Conservation (phyloP, 2,329 filamentous ascomycete genomes). For the Botrytis aclada region DNA sequence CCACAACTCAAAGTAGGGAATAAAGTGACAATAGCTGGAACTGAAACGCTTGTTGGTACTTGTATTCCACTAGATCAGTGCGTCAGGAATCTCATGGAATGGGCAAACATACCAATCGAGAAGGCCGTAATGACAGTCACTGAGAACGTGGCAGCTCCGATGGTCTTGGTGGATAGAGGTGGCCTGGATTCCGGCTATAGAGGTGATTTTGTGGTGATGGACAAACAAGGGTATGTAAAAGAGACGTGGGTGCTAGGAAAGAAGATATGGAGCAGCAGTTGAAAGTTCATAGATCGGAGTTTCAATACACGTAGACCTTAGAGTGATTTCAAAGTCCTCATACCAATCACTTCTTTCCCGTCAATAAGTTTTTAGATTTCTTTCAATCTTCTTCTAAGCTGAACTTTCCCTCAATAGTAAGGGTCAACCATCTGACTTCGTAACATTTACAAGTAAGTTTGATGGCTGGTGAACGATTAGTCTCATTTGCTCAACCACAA, state of each 20-base stretch:
- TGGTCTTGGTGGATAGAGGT: constrained; percentile 30
- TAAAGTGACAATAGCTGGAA: constrained; percentile 49
- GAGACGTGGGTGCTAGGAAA: constrained; percentile 34
- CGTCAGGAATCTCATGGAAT: constrained; percentile 42
- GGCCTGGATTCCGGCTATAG: constrained; percentile 29
- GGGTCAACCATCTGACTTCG: not conserved
- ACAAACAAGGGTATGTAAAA: constrained; percentile 25
- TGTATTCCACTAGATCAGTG: constrained; percentile 51
- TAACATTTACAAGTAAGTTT: not conserved
- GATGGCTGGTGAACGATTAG: not conserved
- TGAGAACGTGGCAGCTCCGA: constrained; percentile 33
- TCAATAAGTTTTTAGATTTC: not conserved
- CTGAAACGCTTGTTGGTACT: constrained; percentile 52
- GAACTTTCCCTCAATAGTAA: not conserved
- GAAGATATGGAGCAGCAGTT: constrained; percentile 19
- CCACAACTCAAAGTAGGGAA: constrained; percentile 49
- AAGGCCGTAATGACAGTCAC: constrained; percentile 35
- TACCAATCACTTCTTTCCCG: not conserved
- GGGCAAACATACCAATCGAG: constrained; percentile 30
- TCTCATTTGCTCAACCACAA: not conserved
- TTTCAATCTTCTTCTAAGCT: not conserved
- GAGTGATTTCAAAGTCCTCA: not conserved
- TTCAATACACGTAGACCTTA: not conserved
- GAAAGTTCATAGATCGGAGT: not conserved
- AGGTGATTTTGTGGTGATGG: constrained; percentile 34